A percentile compares a stretch with the other conserved stretches of the same genome.
Conservation (phyloP, 805 yeast species). For the Cyberlindnera nakhonratchasimensis region DNA sequence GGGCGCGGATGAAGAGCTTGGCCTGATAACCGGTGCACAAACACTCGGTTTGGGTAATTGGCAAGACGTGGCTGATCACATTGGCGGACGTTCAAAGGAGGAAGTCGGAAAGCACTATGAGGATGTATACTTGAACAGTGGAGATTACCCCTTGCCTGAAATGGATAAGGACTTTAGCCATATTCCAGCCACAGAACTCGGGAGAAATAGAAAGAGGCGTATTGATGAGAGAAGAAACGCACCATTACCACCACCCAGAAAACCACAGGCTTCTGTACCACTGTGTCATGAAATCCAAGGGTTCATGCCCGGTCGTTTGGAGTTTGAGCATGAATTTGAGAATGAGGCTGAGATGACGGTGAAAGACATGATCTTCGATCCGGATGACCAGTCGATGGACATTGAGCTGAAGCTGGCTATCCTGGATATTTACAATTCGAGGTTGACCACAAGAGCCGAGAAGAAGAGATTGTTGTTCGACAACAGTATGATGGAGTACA, state of each 20-base stretch:
- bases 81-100: slow-evolving; percentile 87
- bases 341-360: slow-evolving; percentile 94
- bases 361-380: slow-evolving; percentile 93
- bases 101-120: slow-evolving; percentile 87
- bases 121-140: slow-evolving; percentile 62
- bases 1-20: slow-evolving; percentile 98
- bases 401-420: slow-evolving; percentile 86
- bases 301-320: slow-evolving; percentile 97
- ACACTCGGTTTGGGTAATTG: slow-evolving; percentile 92
- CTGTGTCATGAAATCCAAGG: slow-evolving; percentile 96
- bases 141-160: slow-evolving; percentile 85
- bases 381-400: slow-evolving; percentile 85
- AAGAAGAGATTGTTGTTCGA: slow-evolving; percentile 77
- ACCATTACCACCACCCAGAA: slow-evolving; percentile 82
- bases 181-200: slow-evolving; percentile 65
- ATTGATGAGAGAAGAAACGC: slow-evolving; percentile 68
- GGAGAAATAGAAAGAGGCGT: slow-evolving; percentile 62
- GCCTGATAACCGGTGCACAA: slow-evolving; percentile 88
- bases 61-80: slow-evolving; percentile 97
- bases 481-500: slow-evolving; percentile 78
- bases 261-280: slow-evolving; percentile 90
- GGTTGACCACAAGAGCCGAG: slow-evolving; percentile 89
- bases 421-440: slow-evolving; percentile 83
- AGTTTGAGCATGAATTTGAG: slow-evolving; percentile 94
- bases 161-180: slow-evolving; percentile 63